These are phyloP conservation scores for Magnusiomyces tetraspermus DNA, from an alignment of 1,139 yeast species.

Conservation along the genomic window DNA sequence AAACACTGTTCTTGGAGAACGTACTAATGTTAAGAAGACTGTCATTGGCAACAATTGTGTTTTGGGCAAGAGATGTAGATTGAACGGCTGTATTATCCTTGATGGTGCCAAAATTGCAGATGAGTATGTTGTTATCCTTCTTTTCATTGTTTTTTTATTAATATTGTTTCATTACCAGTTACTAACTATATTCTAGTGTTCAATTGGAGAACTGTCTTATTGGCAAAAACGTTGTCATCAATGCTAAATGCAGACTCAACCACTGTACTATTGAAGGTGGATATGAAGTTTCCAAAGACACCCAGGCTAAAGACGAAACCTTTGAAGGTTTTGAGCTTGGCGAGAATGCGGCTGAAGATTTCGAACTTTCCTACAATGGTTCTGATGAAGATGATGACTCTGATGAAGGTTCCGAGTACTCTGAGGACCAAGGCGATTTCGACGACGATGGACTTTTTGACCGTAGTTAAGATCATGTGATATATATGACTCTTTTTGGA, in stretches of 20 bases:
- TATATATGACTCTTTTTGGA: background rate
- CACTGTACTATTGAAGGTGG: slow-evolving; percentile 82
- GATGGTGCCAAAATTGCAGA: slow-evolving; percentile 68
- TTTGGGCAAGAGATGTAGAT: slow-evolving; percentile 77
- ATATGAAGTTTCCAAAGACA: slow-evolving; percentile 38
- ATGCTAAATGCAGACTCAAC: slow-evolving; percentile 32
- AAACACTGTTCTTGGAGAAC: slow-evolving; percentile 52
- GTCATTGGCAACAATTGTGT: slow-evolving; percentile 69
- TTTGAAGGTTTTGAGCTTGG: slow-evolving; percentile 51
- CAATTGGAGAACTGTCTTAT: slow-evolving; percentile 77
- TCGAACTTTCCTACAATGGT: slow-evolving; percentile 21
- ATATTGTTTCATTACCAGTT: background rate
- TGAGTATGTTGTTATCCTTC: slow-evolving; percentile 39
- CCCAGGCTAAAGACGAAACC: slow-evolving; percentile 75
- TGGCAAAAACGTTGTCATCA: slow-evolving; percentile 58
- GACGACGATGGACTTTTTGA: slow-evolving; percentile 39
- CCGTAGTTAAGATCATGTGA: background rate
- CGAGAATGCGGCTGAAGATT: slow-evolving; percentile 33
- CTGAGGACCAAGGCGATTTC: slow-evolving; percentile 7
- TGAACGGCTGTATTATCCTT: slow-evolving; percentile 76
- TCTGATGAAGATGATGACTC: slow-evolving; percentile 29
- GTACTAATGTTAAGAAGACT: slow-evolving; percentile 75
- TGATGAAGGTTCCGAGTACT: slow-evolving; percentile 17
- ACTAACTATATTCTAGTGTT: slow-evolving; percentile 14
- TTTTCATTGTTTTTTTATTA: background rate